Evolutionary conservation across 306 rosid genomes (phyloP).

Genomic region (Cyclanthera cordifolia): DNA sequence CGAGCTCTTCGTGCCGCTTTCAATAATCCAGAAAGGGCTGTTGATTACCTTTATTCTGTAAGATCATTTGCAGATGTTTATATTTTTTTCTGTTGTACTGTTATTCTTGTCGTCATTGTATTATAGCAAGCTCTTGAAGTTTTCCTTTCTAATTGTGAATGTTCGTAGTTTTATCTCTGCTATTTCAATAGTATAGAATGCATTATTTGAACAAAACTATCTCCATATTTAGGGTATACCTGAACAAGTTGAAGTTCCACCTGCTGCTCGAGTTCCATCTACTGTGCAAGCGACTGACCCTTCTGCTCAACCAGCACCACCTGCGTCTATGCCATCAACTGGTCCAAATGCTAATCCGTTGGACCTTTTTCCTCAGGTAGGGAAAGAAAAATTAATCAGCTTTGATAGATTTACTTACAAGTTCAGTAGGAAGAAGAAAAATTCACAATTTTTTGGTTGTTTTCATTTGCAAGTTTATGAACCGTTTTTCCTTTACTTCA

Average conservation of each 20-base stretch:
- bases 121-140: background rate
- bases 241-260: conserved; percentile 59
- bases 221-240: conserved; percentile 59
- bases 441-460: background rate
- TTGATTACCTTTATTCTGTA: conserved; percentile 83
- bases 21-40: conserved; percentile 92
- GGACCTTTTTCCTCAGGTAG: conserved; percentile 87
- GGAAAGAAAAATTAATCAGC: conserved; percentile 4
- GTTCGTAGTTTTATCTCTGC: background rate
- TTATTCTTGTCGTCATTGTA: too few relatives aligned
- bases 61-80: conserved; percentile 17
- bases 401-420: background rate
- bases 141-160: background rate
- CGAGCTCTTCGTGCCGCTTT: conserved; percentile 90
- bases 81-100: background rate
- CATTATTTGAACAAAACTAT: conserved; percentile 10
- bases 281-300: conserved; percentile 33
- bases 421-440: conserved; percentile 13
- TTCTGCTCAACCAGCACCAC: conserved; percentile 54
- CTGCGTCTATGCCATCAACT: conserved; percentile 43
- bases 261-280: background rate
- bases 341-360: conserved; percentile 93
- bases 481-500: conserved; percentile 1
- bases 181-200: background rate
- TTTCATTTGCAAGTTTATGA: background rate